A percentile compares a stretch with the other conserved stretches of the same genome.
phyloP scores from a whole-genome alignment of 2,329 filamentous ascomycete genomes.

The Pseudocercospora fijiensis region DNA sequence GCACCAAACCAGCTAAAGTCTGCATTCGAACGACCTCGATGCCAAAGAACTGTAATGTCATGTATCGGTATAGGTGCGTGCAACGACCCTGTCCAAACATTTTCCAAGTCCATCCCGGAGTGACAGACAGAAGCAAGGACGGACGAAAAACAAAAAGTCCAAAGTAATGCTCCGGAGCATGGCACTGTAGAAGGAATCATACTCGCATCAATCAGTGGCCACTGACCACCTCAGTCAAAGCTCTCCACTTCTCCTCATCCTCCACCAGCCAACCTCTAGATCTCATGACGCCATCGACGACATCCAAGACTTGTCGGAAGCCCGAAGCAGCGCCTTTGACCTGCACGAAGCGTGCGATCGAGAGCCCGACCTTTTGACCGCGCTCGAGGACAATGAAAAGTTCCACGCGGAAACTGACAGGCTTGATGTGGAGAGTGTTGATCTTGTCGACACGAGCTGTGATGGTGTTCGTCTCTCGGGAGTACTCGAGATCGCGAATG shows the following conservation, averaged over 20 bases:
- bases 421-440: slow-evolving; percentile 81
- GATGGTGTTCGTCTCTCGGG: slow-evolving; percentile 76
- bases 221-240: slow-evolving; percentile 31
- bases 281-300: slow-evolving; percentile 67
- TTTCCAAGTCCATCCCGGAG: background rate
- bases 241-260: slow-evolving; percentile 49
- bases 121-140: background rate
- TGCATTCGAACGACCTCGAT: background rate
- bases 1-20: background rate
- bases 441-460: slow-evolving; percentile 71
- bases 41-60: background rate
- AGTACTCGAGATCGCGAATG: slow-evolving; percentile 74
- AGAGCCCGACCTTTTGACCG: slow-evolving; percentile 71
- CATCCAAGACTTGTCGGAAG: slow-evolving; percentile 79
- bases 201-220: background rate
- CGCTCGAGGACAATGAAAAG: slow-evolving; percentile 88
- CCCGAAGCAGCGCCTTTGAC: slow-evolving; percentile 88
- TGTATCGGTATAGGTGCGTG: background rate
- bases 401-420: slow-evolving; percentile 83
- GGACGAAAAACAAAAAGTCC: background rate
- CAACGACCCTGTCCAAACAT: background rate
- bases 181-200: background rate
- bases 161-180: background rate
- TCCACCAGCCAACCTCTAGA: slow-evolving; percentile 66
- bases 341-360: slow-evolving; percentile 78